Base-by-base conservation (phyloP, 345 rosid genomes). In the Sonneratia alba region DNA sequence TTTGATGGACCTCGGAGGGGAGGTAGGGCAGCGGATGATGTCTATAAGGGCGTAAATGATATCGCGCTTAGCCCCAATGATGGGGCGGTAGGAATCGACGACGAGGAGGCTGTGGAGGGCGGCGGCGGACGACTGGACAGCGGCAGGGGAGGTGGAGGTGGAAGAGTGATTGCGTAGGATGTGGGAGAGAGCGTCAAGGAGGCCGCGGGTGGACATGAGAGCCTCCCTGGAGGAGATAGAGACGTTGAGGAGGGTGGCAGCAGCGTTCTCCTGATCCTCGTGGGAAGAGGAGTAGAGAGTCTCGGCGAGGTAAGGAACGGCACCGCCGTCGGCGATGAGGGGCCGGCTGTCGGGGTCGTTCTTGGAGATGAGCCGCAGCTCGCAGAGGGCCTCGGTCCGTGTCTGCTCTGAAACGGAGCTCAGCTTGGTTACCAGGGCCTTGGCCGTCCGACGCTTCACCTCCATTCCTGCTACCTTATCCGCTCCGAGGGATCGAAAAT, bases 111-210 rank as follows among this genome's bases (percentile, higher is more conserved):
- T 88, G 79, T 89, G 87, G 49, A 94, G 78, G 65, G 91, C 83
- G 70, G 98, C 97, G 82, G 98, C 95, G 67, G 87, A 73, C 43
- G 91, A 86, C 45, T 94, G 98, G 45, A 91, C 95, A 0, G 96
- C 94, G 71, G 76, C 77, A 18, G 90, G 72, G 47, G 98, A 80
- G 49, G 76, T n/a, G 67, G 95, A 70, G 38, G 84, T 7, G 24
- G 91, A 13, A 70, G 78, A 73, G 81, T 89, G 92, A 74, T 85
- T 87, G 34, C 91, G 81, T 67, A 94, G 89, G 36, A 82, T 86
- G 85, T 91, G 97, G 55, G 96, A 87, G 63, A 94, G 76, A 63
- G 98, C 96, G 81, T 91, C 97, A 65, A 89, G 92, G 70, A 94
- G 80, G 55, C 97, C 95, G 66, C 87, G 89, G 21, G 97, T 86